phyloP scores from a whole-genome alignment of 257 asterid genomes.

The Gynochthodes officinalis region DNA sequence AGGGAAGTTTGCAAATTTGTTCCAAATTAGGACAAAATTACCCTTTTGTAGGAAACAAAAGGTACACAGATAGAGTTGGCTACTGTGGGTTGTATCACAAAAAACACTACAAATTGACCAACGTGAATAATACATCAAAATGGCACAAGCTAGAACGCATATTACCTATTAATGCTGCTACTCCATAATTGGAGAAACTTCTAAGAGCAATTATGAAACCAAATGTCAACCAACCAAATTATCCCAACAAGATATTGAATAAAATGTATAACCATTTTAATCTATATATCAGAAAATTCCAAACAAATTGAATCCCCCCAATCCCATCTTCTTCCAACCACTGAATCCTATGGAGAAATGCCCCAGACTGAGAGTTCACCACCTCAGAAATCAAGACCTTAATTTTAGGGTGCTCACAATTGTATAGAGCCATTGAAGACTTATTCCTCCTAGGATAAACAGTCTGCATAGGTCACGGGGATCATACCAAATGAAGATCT shows the following conservation, averaged over 20 bases:
- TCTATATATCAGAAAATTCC: conserved; percentile 53
- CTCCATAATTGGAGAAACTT: neutral
- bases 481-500: conserved; percentile 84
- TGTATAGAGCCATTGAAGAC: conserved; percentile 89
- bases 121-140: conserved; percentile 16
- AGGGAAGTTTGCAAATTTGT: no score
- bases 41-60: no score
- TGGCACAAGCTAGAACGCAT: neutral
- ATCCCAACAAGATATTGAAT: neutral
- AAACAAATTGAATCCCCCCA: conserved; percentile 73
- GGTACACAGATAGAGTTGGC: conserved; percentile 4
- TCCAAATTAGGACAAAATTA: no score
- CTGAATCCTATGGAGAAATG: conserved; percentile 74
- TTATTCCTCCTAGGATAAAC: conserved; percentile 84
- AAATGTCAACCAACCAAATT: conserved; percentile 11
- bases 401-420: conserved; percentile 69
- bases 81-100: conserved; percentile 5
- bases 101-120: conserved; percentile 16
- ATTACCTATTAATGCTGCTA: neutral
- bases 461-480: conserved; percentile 66
- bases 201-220: conserved; percentile 4
- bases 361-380: conserved; percentile 72
- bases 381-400: conserved; percentile 54
- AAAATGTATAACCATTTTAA: conserved; percentile 1
- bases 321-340: conserved; percentile 76